phyloP scores from a whole-genome alignment of 768 basidiomycete genomes.

The Boletus sp. region DNA sequence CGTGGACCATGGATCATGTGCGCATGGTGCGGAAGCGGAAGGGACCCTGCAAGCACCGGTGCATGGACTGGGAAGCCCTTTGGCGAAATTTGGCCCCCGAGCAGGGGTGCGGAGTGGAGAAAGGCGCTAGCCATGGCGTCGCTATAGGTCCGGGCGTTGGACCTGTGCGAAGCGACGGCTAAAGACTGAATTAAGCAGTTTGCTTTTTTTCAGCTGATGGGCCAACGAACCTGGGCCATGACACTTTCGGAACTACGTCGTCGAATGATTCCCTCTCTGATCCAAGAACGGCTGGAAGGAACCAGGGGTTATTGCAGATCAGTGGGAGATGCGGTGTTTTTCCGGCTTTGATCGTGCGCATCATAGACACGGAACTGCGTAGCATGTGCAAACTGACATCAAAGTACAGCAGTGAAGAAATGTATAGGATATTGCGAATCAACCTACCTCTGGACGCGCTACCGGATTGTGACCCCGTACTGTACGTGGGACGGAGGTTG shows the following conservation, averaged over 20 bases:
- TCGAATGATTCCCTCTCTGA: conserved; percentile 5
- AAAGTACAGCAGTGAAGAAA: not conserved
- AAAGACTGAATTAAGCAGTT: not conserved
- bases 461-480: conserved; percentile 1
- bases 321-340: conserved; percentile 5
- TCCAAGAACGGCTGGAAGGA: conserved; percentile 1
- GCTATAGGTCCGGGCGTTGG: conserved; percentile 5
- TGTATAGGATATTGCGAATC: not conserved
- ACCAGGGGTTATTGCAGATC: conserved; percentile 1
- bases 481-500: not conserved
- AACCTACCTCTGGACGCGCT: conserved; percentile 13
- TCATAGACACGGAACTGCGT: not conserved
- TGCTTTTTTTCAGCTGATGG: not conserved
- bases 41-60: conserved; percentile 3
- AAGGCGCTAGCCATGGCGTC: conserved; percentile 15
- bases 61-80: conserved; percentile 12
- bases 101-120: conserved; percentile 21
- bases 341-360: conserved; percentile 3
- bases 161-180: conserved; percentile 13
- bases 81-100: conserved; percentile 6
- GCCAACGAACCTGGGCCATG: conserved; percentile 19
- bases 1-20: conserved; percentile 3
- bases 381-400: not conserved
- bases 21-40: conserved; percentile 4
- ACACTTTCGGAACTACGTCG: conserved; percentile 18